Percentiles rank a stretch among this genome's conserved stretches.
These are phyloP conservation scores for Ophiocordyceps sinensis DNA, from an alignment of 2,329 filamentous ascomycete species.

Conservation along the genomic window DNA sequence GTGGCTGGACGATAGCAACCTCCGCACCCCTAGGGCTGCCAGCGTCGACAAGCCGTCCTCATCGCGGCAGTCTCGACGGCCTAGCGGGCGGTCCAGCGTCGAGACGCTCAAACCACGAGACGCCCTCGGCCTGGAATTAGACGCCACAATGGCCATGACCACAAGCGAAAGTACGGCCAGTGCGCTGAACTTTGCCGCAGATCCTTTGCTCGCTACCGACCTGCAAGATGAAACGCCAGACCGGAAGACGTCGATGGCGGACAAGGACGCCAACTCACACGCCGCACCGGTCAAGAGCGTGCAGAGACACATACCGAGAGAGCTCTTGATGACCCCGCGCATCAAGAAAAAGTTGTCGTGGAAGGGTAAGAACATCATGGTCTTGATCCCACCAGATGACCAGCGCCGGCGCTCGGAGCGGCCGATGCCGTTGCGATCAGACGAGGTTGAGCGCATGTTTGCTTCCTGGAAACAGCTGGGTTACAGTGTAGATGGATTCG, in stretches of 20 bases:
- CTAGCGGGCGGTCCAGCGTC: constrained; percentile 36
- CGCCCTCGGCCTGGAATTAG: constrained; percentile 11
- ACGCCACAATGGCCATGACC: constrained; percentile 18
- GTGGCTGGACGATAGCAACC: constrained; percentile 34
- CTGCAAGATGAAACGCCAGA: constrained; percentile 6
- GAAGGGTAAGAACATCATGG: constrained; percentile 61
- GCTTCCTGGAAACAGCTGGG: constrained; percentile 53
- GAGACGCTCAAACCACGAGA: constrained; percentile 35
- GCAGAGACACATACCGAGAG: constrained; percentile 22
- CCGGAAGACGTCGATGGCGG: constrained; percentile 1
- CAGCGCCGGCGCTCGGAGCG: constrained; percentile 43
- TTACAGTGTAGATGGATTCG: constrained; percentile 55
- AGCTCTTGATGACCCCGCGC: constrained; percentile 33
- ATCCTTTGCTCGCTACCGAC: constrained; percentile 11
- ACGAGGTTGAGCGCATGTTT: constrained; percentile 47
- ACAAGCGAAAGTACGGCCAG: constrained; percentile 9
- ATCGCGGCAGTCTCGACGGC: constrained; percentile 19
- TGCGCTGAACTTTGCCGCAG: constrained; percentile 1
- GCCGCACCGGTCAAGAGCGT: constrained; percentile 19
- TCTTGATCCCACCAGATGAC: constrained; percentile 54
- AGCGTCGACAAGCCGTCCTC: constrained; percentile 9
- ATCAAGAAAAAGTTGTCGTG: constrained; percentile 59
- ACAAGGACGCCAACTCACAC: constrained; percentile 14
- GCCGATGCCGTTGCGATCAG: constrained; percentile 36
- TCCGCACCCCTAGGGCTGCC: constrained; percentile 31